These are phyloP conservation scores for Mytilinidion resinicola DNA, from an alignment of 495 filamentous ascomycete species.

Conservation along the genomic window DNA sequence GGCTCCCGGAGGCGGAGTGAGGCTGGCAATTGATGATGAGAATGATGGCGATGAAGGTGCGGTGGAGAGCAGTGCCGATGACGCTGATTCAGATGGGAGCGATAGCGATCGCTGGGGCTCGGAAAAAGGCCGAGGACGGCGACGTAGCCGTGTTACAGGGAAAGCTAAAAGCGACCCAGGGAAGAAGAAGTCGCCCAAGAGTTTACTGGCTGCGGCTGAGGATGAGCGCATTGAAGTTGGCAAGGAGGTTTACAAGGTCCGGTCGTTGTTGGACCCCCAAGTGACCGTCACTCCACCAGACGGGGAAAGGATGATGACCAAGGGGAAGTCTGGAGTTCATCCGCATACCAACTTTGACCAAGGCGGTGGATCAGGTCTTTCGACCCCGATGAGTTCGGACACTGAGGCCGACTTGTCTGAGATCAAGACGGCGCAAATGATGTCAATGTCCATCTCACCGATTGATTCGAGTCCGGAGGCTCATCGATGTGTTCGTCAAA, in stretches of 20 bases:
- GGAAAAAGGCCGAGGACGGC: slow-evolving; percentile 36
- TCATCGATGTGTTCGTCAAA: slow-evolving; percentile 76
- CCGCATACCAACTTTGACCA: slow-evolving; percentile 75
- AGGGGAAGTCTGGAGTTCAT: slow-evolving; percentile 61
- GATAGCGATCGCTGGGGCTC: slow-evolving; percentile 40
- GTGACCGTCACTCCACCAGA: slow-evolving; percentile 58
- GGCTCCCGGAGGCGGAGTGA: slow-evolving; percentile 47
- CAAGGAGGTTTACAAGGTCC: slow-evolving; percentile 42
- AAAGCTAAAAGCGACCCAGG: slow-evolving; percentile 26
- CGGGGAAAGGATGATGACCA: slow-evolving; percentile 49
- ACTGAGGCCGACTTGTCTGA: slow-evolving; percentile 78
- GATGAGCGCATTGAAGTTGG: slow-evolving; percentile 60
- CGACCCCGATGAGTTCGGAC: slow-evolving; percentile 79
- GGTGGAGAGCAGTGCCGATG: slow-evolving; percentile 34
- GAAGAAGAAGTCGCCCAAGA: slow-evolving; percentile 38
- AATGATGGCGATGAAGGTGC: slow-evolving; percentile 54
- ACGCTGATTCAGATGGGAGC: slow-evolving; percentile 31
- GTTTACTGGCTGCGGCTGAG: slow-evolving; percentile 62
- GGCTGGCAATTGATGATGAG: slow-evolving; percentile 67
- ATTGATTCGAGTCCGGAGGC: slow-evolving; percentile 68
- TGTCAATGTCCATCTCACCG: slow-evolving; percentile 70
- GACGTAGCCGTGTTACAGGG: slow-evolving; percentile 20
- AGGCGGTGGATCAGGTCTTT: slow-evolving; percentile 52
- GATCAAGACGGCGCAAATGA: slow-evolving; percentile 75
- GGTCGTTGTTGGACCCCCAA: slow-evolving; percentile 56